These are phyloP conservation scores for Triticum timopheevii DNA, from an alignment of 176 grass and related monocot genomes.

Conservation along the genomic window DNA sequence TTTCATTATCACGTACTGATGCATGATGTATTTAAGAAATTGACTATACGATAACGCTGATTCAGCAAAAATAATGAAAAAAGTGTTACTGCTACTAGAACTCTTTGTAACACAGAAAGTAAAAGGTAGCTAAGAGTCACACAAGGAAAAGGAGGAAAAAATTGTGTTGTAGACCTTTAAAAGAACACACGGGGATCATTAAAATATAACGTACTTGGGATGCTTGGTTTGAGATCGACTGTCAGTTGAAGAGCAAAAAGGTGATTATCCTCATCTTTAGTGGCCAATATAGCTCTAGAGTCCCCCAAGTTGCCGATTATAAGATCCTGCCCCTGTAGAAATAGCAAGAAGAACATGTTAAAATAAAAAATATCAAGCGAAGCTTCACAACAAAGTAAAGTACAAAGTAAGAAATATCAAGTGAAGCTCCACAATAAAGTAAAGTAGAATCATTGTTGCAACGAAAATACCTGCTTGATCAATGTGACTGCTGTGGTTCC, in stretches of 20 bases:
- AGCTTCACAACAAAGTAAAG: constrained; percentile 23
- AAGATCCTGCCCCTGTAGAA: constrained; percentile 58
- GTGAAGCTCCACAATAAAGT: neutral
- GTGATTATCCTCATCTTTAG: constrained; percentile 58
- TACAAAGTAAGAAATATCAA: neutral
- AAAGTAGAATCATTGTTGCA: constrained; percentile 1
- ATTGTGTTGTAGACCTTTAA: constrained; percentile 18
- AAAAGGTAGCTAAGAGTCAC: constrained; percentile 2
- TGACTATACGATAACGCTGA: constrained; percentile 12
- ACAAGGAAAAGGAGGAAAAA: constrained; percentile 18
- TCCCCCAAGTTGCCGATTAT: constrained; percentile 77
- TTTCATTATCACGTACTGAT: neutral
- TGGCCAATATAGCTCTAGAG: constrained; percentile 77
- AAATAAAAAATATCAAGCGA: constrained; percentile 2
- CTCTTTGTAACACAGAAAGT: neutral
- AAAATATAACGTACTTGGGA: constrained; percentile 60
- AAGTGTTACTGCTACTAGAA: neutral
- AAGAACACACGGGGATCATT: constrained; percentile 5
- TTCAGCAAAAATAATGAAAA: neutral
- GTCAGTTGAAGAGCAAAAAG: constrained; percentile 62
- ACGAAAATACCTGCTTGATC: constrained; percentile 61
- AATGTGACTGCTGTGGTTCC: constrained; percentile 89
- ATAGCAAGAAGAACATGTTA: constrained; percentile 15
- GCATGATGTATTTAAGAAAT: constrained; percentile 1
- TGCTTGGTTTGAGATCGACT: constrained; percentile 75